Conservation (phyloP, 2,329 filamentous ascomycete genomes). For the Hypomyces perniciosus region DNA sequence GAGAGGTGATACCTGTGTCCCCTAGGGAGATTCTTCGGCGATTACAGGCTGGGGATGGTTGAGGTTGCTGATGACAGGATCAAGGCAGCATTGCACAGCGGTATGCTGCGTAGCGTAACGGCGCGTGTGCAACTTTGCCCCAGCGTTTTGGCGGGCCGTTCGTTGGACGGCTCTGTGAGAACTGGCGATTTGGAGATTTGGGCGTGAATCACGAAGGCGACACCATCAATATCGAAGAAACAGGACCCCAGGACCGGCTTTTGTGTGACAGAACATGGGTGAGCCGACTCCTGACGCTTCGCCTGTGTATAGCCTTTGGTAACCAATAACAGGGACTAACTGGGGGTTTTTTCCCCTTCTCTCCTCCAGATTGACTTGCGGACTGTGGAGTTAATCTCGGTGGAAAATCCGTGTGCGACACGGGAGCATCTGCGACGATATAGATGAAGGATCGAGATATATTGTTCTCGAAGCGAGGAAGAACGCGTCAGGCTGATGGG, state of each 20-base stretch:
- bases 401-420: conserved; percentile 12
- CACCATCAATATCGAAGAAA: conserved; percentile 1
- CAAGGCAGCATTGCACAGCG: background rate
- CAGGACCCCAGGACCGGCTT: background rate
- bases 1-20: conserved; percentile 7
- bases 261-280: conserved; percentile 5
- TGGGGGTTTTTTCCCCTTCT: too few relatives aligned
- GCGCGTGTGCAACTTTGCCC: conserved; percentile 7
- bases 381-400: background rate
- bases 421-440: conserved; percentile 7
- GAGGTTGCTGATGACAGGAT: conserved; percentile 1
- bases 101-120: background rate
- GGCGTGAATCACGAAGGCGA: background rate
- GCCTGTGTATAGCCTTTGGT: conserved; percentile 6
- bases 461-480: conserved; percentile 16
- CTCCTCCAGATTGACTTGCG: too few relatives aligned
- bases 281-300: background rate
- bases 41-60: conserved; percentile 8
- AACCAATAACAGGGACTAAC: background rate
- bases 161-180: background rate
- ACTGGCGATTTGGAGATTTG: background rate
- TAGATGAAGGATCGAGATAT: conserved; percentile 10
- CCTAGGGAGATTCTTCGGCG: conserved; percentile 8
- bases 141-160: background rate
- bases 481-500: conserved; percentile 9